Conservation (phyloP, 345 rosid genomes). For the Carallia pectinifolia region DNA sequence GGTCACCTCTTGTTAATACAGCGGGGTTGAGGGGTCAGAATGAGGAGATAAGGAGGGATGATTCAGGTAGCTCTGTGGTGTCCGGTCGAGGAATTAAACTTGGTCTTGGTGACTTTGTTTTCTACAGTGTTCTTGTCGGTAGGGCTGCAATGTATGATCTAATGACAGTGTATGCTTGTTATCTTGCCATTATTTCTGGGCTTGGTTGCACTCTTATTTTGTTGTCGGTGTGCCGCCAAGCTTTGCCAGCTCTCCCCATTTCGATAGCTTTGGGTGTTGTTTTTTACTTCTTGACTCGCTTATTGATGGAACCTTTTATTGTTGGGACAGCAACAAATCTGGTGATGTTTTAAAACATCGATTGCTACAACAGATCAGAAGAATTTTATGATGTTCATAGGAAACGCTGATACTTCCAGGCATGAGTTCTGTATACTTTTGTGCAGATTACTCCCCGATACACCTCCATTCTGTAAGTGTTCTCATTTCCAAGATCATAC, state of each 20-base stretch:
- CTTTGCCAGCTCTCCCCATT: constrained; percentile 95
- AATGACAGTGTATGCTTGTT: constrained; percentile 96
- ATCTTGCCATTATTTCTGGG: constrained; percentile 93
- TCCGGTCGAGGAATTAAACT: constrained; percentile 69
- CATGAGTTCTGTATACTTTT: not conserved
- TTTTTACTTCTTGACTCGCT: constrained; percentile 89
- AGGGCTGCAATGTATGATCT: constrained; percentile 99
- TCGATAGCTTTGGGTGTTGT: constrained; percentile 78
- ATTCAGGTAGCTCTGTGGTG: constrained; percentile 22
- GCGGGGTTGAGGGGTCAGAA: constrained; percentile 44
- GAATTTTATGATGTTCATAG: not conserved
- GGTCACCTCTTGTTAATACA: constrained; percentile 76
- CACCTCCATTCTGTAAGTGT: not conserved
- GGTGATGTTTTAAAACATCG: constrained; percentile 57
- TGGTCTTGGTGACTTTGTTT: constrained; percentile 94
- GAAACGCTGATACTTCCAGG: not conserved
- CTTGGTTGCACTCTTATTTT: constrained; percentile 96
- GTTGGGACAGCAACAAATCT: constrained; percentile 78
- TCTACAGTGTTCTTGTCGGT: constrained; percentile 98
- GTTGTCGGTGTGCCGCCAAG: constrained; percentile 72
- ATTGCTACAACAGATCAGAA: not conserved
- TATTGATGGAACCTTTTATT: constrained; percentile 89
- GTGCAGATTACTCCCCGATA: not conserved
- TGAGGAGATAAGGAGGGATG: constrained; percentile 32
- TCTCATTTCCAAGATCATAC: not conserved